Conservation (phyloP, 768 basidiomycete genomes). For the Nidularia pulvinata region DNA sequence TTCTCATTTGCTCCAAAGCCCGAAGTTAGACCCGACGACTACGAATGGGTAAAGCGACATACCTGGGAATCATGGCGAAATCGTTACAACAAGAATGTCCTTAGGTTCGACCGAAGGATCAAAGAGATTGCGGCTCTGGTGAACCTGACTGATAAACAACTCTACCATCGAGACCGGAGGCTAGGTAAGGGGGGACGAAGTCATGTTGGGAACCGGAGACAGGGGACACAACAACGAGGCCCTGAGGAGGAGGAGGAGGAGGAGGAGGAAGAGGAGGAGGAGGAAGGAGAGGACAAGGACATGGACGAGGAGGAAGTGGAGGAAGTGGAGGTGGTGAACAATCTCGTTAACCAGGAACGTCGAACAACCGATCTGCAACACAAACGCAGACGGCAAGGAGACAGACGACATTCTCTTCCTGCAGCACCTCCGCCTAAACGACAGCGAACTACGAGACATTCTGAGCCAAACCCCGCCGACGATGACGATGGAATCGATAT, state of each 20-base stretch:
- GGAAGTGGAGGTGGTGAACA: no score
- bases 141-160: constrained; percentile 20
- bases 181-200: neutral
- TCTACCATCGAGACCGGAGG: constrained; percentile 19
- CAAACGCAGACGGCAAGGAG: no score
- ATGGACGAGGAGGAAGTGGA: no score
- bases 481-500: neutral
- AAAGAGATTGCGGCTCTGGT: constrained; percentile 14
- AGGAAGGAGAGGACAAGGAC: neutral
- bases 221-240: neutral
- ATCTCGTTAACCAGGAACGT: no score
- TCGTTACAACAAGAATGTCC: constrained; percentile 38
- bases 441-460: no score
- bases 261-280: constrained; percentile 4
- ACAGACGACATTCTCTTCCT: no score
- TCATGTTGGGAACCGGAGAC: neutral
- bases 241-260: constrained; percentile 3
- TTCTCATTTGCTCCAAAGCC: constrained; percentile 9
- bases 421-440: no score
- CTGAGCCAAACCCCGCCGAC: no score
- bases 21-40: constrained; percentile 15
- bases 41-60: constrained; percentile 40
- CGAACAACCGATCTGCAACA: no score
- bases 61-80: constrained; percentile 46
- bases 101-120: constrained; percentile 32